Evolutionary conservation across 164 flowering plant genomes (phyloP), one percentile per base, ranked within the genome.

Genomic region (Umbilicus rupestris): DNA sequence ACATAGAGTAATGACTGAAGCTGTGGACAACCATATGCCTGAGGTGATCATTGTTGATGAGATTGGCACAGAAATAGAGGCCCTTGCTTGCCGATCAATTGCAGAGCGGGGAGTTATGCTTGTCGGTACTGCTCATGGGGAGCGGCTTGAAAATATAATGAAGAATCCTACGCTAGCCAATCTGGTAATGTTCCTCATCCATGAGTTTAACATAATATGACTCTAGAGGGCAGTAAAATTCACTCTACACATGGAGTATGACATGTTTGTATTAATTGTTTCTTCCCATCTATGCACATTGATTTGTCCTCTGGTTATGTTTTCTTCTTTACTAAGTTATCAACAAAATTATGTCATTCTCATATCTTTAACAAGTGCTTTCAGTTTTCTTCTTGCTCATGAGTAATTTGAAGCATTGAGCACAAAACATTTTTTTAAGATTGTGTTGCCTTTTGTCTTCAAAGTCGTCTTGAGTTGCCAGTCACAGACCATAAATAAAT

Each of bases 1-100:
- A 68, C 85, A 86, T 69, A 79, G 62, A 62, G 83, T 86, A 41
- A 88, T 88, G 94, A 83, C 82, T 78, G 94, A 85, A 74, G 90
- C 89, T 62, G 89, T 88, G 57, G 90, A 85, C 69, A 88, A 88
- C 75, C 94, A 85, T 78, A 88, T 82, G 90, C 94, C 89, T 66
- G 80, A 88, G 78, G 87, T 83, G 69, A 84, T 88, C 67, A 81
- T 88, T 42, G 84, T 88, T 68, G 94, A 88, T 79, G 94, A 88
- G 73, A 83, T 88, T 75, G 84, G 90, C 73, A 84, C 89, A 5
- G 85, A 84, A 75, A 82, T 83, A 64, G 94, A 88, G 71, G 85
- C 85, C 26, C 72, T 74, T 67, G 90, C 94, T 72, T 84, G 85
- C 68, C 82, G 86, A 39, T 82, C 94, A 5, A 88, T 88, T 73